phyloP scores from a whole-genome alignment of 2,329 filamentous ascomycete genomes.

The Cladophialophora chaetospira region DNA sequence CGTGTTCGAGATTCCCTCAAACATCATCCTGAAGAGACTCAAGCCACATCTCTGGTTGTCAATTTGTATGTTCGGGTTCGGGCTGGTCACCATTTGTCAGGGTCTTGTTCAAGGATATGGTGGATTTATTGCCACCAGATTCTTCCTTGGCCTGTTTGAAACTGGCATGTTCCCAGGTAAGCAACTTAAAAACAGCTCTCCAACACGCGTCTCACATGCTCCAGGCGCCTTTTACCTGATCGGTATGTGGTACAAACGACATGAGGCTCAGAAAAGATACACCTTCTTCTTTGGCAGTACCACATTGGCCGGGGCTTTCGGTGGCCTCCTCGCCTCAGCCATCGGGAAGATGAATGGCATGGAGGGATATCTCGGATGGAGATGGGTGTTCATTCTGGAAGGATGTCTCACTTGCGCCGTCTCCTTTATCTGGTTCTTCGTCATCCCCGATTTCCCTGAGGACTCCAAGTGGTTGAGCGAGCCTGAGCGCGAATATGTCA shows the following conservation, averaged over 20 bases:
- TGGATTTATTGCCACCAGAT: constrained; percentile 75
- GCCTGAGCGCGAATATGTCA: constrained; percentile 69
- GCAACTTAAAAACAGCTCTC: constrained; percentile 11
- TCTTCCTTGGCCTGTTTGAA: constrained; percentile 80
- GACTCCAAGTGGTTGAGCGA: constrained; percentile 70
- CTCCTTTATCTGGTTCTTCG: constrained; percentile 66
- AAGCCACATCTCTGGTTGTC: constrained; percentile 72
- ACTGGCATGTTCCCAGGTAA: constrained; percentile 59
- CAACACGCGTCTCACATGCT: neutral
- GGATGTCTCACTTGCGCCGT: constrained; percentile 65
- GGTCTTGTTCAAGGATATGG: constrained; percentile 76
- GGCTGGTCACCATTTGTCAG: constrained; percentile 72
- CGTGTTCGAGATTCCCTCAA: constrained; percentile 69
- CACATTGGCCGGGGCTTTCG: constrained; percentile 63
- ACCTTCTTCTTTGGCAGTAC: constrained; percentile 87
- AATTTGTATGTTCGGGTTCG: constrained; percentile 82
- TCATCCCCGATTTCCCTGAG: constrained; percentile 74
- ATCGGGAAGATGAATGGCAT: constrained; percentile 60
- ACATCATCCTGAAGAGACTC: constrained; percentile 69
- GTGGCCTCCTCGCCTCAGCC: constrained; percentile 61
- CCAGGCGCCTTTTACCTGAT: constrained; percentile 39
- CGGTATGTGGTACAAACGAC: constrained; percentile 77
- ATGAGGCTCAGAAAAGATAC: constrained; percentile 87
- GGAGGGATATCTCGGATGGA: constrained; percentile 59
- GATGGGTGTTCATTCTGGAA: constrained; percentile 61